Evolutionary conservation across 2,329 filamentous ascomycete genomes (phyloP).

Genomic region (Ophiosphaerella herpotricha): DNA sequence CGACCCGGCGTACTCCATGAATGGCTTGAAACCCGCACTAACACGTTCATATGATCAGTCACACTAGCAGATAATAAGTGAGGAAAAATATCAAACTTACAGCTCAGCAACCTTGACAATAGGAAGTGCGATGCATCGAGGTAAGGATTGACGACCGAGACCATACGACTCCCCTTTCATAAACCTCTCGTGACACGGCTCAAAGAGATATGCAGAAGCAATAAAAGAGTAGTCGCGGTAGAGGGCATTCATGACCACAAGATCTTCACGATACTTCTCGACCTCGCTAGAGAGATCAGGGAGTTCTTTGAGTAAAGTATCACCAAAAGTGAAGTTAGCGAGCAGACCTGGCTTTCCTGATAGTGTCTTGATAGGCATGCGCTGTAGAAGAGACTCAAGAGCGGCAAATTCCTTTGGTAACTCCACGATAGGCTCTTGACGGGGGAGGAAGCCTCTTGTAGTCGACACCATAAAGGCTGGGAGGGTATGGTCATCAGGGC

Average conservation of each 20-base stretch:
- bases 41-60: constrained; percentile 23
- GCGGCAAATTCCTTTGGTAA: constrained; percentile 76
- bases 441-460: constrained; percentile 73
- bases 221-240: constrained; percentile 94
- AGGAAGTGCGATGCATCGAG: constrained; percentile 74
- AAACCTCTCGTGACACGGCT: constrained; percentile 83
- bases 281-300: constrained; percentile 76
- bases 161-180: constrained; percentile 73
- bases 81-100: constrained; percentile 60
- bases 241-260: constrained; percentile 80
- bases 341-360: constrained; percentile 78
- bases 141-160: constrained; percentile 73
- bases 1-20: constrained; percentile 80
- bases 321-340: constrained; percentile 73
- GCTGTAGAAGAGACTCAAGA: constrained; percentile 72
- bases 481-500: constrained; percentile 64
- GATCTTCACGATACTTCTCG: constrained; percentile 71
- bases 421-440: constrained; percentile 53
- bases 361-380: constrained; percentile 77
- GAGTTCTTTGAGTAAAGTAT: constrained; percentile 72
- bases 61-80: neutral
- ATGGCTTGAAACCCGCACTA: constrained; percentile 78
- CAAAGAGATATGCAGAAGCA: constrained; percentile 84
- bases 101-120: constrained; percentile 83
- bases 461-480: constrained; percentile 82